These are phyloP conservation scores for Teratosphaeriaceae sp. DNA, from an alignment of 2,329 filamentous ascomycete species.

Conservation along the genomic window DNA sequence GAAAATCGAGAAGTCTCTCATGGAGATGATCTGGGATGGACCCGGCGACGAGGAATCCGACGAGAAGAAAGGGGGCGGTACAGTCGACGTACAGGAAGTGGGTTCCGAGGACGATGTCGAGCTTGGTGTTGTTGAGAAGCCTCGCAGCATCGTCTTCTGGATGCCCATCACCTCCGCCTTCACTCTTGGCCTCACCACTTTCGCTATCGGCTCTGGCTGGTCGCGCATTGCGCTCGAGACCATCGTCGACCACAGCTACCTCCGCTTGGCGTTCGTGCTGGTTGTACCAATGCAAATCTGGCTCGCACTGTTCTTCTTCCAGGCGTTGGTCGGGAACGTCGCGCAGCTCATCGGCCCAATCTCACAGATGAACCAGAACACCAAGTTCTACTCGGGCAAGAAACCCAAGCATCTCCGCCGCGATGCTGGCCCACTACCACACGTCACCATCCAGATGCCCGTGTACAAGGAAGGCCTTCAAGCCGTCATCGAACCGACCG, in stretches of 20 bases:
- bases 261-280: conserved; percentile 48
- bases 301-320: conserved; percentile 50
- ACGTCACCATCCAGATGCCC: conserved; percentile 49
- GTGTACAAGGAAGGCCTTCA: conserved; percentile 38
- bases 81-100: conserved; percentile 28
- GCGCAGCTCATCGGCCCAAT: conserved; percentile 40
- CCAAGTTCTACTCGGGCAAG: conserved; percentile 40
- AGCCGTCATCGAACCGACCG: conserved; percentile 33
- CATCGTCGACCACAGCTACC: conserved; percentile 46
- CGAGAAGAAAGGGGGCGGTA: conserved; percentile 36
- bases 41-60: conserved; percentile 34
- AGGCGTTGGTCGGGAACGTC: conserved; percentile 35
- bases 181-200: conserved; percentile 48
- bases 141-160: conserved; percentile 48
- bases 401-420: conserved; percentile 34
- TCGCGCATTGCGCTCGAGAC: conserved; percentile 50
- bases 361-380: conserved; percentile 38
- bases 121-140: conserved; percentile 29
- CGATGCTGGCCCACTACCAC: conserved; percentile 34
- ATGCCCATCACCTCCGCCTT: conserved; percentile 49
- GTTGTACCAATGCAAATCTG: conserved; percentile 52
- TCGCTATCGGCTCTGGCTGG: conserved; percentile 52
- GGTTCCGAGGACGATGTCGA: conserved; percentile 32
- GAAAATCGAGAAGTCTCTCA: conserved; percentile 47
- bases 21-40: conserved; percentile 55